These are phyloP conservation scores for Thuidium tamariscinum DNA, from an alignment of 225 moss, liverwort and hornwort species.

Conservation along the genomic window DNA sequence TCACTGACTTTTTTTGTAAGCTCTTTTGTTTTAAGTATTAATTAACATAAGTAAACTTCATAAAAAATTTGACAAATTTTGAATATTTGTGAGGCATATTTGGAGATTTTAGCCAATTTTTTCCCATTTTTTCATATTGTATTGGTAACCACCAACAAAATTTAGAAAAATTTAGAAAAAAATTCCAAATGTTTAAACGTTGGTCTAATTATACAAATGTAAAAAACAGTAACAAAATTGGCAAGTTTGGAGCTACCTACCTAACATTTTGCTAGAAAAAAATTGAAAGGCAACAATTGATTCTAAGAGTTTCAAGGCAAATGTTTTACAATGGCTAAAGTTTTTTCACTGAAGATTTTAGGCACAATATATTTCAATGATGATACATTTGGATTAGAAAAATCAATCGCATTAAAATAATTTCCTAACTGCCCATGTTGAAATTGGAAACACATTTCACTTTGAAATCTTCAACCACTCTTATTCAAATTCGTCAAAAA, in stretches of 20 bases:
- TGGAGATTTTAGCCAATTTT: no score
- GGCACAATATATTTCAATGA: not conserved
- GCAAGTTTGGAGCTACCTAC: accelerated
- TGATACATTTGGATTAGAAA: not conserved
- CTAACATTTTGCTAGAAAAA: not conserved
- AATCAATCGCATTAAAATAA: not conserved
- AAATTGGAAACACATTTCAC: not conserved
- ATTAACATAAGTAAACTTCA: no score
- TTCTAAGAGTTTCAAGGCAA: not conserved
- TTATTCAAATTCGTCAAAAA: not conserved
- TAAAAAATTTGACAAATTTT: no score
- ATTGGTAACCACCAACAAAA: no score
- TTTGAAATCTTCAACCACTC: not conserved
- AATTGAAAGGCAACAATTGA: not conserved
- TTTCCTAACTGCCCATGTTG: accelerated
- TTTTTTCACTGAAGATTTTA: no score
- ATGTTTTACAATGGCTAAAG: not conserved
- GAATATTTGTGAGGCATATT: no score
- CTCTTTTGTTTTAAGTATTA: no score
- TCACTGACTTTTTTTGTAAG: no score
- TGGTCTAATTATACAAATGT: no score
- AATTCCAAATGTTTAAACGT: no score
- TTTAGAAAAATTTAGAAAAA: no score
- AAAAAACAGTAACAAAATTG: not conserved
- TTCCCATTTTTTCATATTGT: no score